phyloP scores from a whole-genome alignment of 1,139 yeast species.

The Blastobotrys serpentis region DNA sequence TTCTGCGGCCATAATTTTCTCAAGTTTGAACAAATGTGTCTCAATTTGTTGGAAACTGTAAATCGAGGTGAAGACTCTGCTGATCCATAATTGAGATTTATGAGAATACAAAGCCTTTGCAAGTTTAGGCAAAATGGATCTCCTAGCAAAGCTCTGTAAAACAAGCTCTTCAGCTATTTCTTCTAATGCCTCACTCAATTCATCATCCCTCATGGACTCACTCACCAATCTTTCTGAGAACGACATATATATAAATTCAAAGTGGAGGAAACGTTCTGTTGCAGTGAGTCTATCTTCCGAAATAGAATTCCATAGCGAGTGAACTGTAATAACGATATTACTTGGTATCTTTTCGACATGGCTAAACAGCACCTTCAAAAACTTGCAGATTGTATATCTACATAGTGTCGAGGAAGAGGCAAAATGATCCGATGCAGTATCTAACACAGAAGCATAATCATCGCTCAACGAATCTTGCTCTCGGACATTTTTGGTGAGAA shows the following conservation, averaged over 20 bases:
- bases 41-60: constrained; percentile 54
- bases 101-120: constrained; percentile 47
- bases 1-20: constrained; percentile 52
- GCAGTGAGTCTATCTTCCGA: constrained; percentile 62
- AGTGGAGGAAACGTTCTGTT: constrained; percentile 64
- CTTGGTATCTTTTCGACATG: not conserved
- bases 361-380: constrained; percentile 10
- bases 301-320: constrained; percentile 56
- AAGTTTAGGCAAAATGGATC: constrained; percentile 65
- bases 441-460: constrained; percentile 1
- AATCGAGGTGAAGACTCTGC: constrained; percentile 49
- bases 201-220: constrained; percentile 9
- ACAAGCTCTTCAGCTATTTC: constrained; percentile 36
- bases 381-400: constrained; percentile 19
- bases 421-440: constrained; percentile 15
- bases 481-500: not conserved
- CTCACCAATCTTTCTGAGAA: constrained; percentile 38
- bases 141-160: constrained; percentile 54
- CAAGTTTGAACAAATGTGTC: constrained; percentile 59
- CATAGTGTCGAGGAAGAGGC: constrained; percentile 19
- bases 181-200: constrained; percentile 24
- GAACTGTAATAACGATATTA: constrained; percentile 3
- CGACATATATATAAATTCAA: constrained; percentile 50
- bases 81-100: constrained; percentile 49
- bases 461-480: not conserved